Base-by-base conservation (phyloP, 2,329 filamentous ascomycete genomes). In the Aspergillus neotritici region DNA sequence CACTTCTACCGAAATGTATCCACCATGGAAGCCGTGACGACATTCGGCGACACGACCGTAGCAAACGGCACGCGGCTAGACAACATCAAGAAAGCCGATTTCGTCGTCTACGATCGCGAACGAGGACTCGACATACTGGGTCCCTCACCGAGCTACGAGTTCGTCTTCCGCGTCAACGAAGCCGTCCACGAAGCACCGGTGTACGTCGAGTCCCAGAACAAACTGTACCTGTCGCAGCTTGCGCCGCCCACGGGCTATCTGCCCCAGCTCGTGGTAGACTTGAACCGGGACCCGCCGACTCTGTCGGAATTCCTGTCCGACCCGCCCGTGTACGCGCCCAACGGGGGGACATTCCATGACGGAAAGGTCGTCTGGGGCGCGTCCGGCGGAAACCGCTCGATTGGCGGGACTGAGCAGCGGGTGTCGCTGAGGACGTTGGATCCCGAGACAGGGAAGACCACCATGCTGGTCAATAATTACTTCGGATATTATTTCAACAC, bases 401-500 rank as follows among this genome's bases (percentile, higher is more conserved):
- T 68, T 32, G 59, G 56, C 15, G 64, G 65, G 25, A 55, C 48
- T 4, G 60, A 69, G 51, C 64, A 72, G 46, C 62, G 67, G 32
- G 62, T 67, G 0, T 64, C 64, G 3, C 63, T 75, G 37, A 61
- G 69, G 5, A 67, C 64, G 4, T 61, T 74, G n/a, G 69, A 74
- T 48, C 71, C 66, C 1, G 57, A 58, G 4, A 75, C 71, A 3
- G 68, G 69, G 54, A 55, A 61, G 8, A 67, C 68, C 4, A 56
- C 56, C 5, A 62, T 59, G 4, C 55, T 76, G 15, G 47, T 75
- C 12, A 74, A 71, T 45, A 72, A 68, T 51, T 75, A 67, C 56
- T 69, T 68, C 37, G 72, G 72, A 21, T 68, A 43, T 33, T 52
- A 52, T 34, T 52, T 52, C 36, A 52, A 50, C 32, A 52, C 48